Conservation (phyloP, 331 rosid species). For the Phaseolus coccineus region DNA sequence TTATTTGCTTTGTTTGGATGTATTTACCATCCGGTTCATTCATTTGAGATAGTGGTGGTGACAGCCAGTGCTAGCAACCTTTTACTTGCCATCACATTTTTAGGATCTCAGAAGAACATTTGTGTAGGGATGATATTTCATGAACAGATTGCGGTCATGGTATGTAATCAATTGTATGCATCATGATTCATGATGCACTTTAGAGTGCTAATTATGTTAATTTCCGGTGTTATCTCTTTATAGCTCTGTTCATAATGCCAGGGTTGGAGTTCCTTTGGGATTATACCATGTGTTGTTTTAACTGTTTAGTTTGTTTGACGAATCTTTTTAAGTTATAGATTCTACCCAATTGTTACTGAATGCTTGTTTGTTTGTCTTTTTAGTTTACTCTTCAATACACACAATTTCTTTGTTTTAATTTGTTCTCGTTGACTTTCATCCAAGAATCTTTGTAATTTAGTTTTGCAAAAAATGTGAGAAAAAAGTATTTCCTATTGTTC, state of each 20-base stretch:
- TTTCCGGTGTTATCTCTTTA: background rate
- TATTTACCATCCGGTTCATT: conserved; percentile 13
- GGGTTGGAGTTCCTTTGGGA: background rate
- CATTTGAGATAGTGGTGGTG: background rate
- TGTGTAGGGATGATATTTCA: background rate
- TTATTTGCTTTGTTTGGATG: conserved; percentile 27
- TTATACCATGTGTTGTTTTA: conserved; percentile 12
- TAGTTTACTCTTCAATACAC: background rate
- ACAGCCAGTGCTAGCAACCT: background rate
- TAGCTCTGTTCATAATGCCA: background rate
- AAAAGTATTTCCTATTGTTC: background rate
- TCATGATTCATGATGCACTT: conserved; percentile 7
- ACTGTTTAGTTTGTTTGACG: background rate
- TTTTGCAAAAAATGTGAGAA: conserved; percentile 5
- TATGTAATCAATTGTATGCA: background rate
- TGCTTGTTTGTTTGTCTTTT: conserved; percentile 9
- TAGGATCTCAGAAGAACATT: conserved; percentile 15
- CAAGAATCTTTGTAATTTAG: background rate
- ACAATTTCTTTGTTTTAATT: background rate
- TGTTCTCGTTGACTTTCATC: background rate
- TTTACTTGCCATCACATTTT: conserved; percentile 6
- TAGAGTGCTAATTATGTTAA: background rate
- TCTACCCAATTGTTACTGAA: background rate
- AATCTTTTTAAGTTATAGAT: background rate
- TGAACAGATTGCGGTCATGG: background rate